Percentiles rank a stretch among this genome's conserved stretches.
Evolutionary conservation across 257 asterid genomes (phyloP).

Genomic region (Marsdenia floribunda): DNA sequence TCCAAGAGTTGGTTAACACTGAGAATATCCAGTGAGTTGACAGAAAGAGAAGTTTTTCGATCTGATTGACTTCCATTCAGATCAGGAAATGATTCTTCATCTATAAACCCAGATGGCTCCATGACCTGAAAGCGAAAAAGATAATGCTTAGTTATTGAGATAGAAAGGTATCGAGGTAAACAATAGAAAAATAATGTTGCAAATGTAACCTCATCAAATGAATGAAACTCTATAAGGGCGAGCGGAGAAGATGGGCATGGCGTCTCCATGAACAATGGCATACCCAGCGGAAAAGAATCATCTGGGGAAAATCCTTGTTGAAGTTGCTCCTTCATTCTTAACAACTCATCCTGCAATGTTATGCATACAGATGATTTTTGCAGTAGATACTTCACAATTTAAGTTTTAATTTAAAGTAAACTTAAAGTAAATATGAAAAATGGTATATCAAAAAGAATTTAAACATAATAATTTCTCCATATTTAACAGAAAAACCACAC

Average conservation of each 20-base stretch:
- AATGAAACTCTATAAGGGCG: slow-evolving; percentile 34
- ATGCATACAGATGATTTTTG: not conserved
- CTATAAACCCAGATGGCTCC: slow-evolving; percentile 26
- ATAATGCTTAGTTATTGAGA: not conserved
- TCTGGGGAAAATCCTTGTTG: slow-evolving; percentile 37
- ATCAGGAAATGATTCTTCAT: slow-evolving; percentile 39
- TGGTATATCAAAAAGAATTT: not conserved
- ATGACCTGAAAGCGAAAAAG: slow-evolving; percentile 24
- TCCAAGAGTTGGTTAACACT: slow-evolving; percentile 50
- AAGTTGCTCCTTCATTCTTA: slow-evolving; percentile 30
- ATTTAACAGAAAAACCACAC: not conserved
- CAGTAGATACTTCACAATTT: not conserved
- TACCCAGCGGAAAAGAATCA: slow-evolving; percentile 40
- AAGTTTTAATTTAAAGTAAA: too few relatives aligned
- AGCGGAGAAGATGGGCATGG: slow-evolving; percentile 47
- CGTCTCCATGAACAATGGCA: slow-evolving; percentile 47
- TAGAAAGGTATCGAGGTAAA: not conserved
- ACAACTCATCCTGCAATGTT: slow-evolving; percentile 33
- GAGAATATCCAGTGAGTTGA: slow-evolving; percentile 40
- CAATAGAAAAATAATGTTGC: not conserved
- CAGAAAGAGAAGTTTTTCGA: slow-evolving; percentile 37
- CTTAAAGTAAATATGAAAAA: not conserved
- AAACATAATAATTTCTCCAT: not conserved
- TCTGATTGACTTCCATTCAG: slow-evolving; percentile 42
- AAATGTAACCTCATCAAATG: slow-evolving; percentile 37